Evolutionary conservation across 2,329 filamentous ascomycete species (phyloP).

Genomic region (Diplodia mutila): DNA sequence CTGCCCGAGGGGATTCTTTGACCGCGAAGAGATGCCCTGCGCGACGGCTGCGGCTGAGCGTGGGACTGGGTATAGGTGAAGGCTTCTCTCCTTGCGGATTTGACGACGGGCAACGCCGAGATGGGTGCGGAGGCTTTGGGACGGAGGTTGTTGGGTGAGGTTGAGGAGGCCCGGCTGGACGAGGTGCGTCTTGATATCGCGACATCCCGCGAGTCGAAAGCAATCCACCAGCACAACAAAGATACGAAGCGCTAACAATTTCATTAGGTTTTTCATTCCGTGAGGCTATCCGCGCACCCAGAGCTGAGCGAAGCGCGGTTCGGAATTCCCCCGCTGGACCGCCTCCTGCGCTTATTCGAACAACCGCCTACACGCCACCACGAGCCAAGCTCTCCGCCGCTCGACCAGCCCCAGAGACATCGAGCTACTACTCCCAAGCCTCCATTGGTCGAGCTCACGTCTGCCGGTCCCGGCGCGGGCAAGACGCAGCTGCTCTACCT

Average conservation of each 20-base stretch:
- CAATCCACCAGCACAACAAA: background rate
- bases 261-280: conserved; percentile 47
- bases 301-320: conserved; percentile 36
- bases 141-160: conserved; percentile 53
- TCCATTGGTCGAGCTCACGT: conserved; percentile 59
- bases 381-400: conserved; percentile 21
- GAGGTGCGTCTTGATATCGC: conserved; percentile 46
- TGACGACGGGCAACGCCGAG: background rate
- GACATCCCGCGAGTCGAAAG: background rate
- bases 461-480: conserved; percentile 55
- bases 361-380: conserved; percentile 27
- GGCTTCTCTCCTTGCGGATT: conserved; percentile 19
- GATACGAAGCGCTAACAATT: background rate
- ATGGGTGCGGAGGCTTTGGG: conserved; percentile 55
- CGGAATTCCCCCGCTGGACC: conserved; percentile 53
- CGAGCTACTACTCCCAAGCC: conserved; percentile 22
- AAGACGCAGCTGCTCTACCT: conserved; percentile 65
- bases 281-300: conserved; percentile 36
- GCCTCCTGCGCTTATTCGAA: conserved; percentile 33
- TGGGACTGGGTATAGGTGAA: conserved; percentile 18
- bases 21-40: background rate
- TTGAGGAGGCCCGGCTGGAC: conserved; percentile 36
- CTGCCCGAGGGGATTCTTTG: background rate
- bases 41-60: background rate
- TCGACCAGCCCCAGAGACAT: background rate